Conservation (phyloP, 2,329 filamentous ascomycete species). For the Epicoccum sorghinum region DNA sequence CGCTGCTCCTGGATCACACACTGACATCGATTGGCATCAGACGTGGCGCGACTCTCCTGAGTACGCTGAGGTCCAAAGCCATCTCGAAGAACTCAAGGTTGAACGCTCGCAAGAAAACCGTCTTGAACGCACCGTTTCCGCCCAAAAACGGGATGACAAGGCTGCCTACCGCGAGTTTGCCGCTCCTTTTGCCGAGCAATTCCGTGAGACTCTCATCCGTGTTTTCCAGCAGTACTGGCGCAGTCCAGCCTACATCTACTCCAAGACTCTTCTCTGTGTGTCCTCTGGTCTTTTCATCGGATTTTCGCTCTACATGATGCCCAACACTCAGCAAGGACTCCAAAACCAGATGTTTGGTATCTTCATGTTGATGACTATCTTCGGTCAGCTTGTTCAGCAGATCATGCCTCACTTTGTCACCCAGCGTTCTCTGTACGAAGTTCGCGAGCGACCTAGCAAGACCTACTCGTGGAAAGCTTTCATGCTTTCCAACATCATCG, state of each 20-base stretch:
- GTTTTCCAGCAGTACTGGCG: constrained; percentile 94
- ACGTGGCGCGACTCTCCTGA: constrained; percentile 57
- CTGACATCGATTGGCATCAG: constrained; percentile 58
- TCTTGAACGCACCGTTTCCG: constrained; percentile 48
- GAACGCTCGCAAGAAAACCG: constrained; percentile 43
- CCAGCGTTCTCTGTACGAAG: constrained; percentile 82
- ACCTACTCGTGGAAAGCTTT: constrained; percentile 87
- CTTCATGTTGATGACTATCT: constrained; percentile 82
- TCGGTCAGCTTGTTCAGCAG: constrained; percentile 78
- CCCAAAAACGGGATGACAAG: constrained; percentile 54
- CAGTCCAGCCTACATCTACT: constrained; percentile 86
- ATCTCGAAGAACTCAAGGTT: constrained; percentile 54
- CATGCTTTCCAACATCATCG: constrained; percentile 80
- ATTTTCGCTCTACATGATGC: constrained; percentile 77
- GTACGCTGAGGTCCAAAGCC: constrained; percentile 51
- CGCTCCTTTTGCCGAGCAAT: constrained; percentile 72
- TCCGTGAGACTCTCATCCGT: constrained; percentile 70
- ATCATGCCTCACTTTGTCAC: constrained; percentile 87
- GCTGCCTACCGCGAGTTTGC: constrained; percentile 78
- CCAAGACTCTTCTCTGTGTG: constrained; percentile 73
- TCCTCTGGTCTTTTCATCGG: constrained; percentile 77
- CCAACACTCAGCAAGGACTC: constrained; percentile 75
- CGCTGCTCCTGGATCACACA: constrained; percentile 56
- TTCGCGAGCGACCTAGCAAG: constrained; percentile 82
- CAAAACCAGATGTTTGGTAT: constrained; percentile 88